A percentile compares a stretch with the other conserved stretches of the same genome.
These are phyloP conservation scores for Paracoccidioides brasiliensis DNA, from an alignment of 2,329 filamentous ascomycete species.

Conservation along the genomic window DNA sequence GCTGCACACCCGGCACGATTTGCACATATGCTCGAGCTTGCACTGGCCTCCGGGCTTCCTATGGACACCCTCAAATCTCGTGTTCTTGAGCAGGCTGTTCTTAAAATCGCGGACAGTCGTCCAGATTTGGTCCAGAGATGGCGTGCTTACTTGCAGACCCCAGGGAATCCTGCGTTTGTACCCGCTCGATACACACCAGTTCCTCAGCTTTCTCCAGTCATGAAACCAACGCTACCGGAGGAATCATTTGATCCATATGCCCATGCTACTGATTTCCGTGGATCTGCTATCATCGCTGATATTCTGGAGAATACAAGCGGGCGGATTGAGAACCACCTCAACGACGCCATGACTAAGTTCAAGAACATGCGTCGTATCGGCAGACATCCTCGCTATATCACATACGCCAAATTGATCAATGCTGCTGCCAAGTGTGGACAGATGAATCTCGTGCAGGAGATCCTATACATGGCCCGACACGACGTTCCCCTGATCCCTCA, in stretches of 20 bases:
- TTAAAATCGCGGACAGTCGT: constrained; percentile 37
- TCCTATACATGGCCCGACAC: constrained; percentile 74
- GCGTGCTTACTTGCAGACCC: constrained; percentile 39
- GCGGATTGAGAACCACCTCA: constrained; percentile 58
- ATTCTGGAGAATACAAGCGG: constrained; percentile 70
- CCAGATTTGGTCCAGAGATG: constrained; percentile 40
- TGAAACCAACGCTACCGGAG: constrained; percentile 51
- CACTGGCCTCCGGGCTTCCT: constrained; percentile 39
- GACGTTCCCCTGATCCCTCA: constrained; percentile 78
- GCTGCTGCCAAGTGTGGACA: constrained; percentile 77
- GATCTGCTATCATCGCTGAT: constrained; percentile 80
- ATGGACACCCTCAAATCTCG: constrained; percentile 43
- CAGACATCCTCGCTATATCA: constrained; percentile 87
- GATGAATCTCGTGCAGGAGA: constrained; percentile 68
- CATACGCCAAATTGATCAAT: constrained; percentile 88
- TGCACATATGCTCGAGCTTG: constrained; percentile 47
- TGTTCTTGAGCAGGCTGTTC: constrained; percentile 46
- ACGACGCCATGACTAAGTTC: constrained; percentile 70
- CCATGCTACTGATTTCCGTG: constrained; percentile 81
- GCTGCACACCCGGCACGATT: constrained; percentile 48
- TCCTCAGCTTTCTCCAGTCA: constrained; percentile 37
- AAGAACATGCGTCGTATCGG: constrained; percentile 87
- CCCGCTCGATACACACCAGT: constrained; percentile 28
- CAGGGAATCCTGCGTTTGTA: constrained; percentile 33
- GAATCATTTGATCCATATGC: constrained; percentile 87